Conservation (phyloP, 805 yeast genomes). For the Maudiozyma bulderi region DNA sequence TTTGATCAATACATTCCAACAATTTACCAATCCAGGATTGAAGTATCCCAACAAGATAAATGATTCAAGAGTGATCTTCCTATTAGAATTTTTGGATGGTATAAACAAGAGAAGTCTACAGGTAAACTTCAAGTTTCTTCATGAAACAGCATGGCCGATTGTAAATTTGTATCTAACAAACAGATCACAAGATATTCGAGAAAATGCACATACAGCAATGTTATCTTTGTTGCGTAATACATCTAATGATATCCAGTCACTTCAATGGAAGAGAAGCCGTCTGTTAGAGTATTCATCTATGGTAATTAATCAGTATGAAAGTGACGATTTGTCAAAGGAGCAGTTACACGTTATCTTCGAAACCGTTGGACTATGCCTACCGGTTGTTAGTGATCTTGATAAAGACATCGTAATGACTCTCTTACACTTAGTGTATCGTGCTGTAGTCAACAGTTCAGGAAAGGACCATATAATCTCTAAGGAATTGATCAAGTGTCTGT, state of each 20-base stretch:
- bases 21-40: constrained; percentile 5
- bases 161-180: constrained; percentile 6
- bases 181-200: constrained; percentile 12
- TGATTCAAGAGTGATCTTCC: constrained; percentile 16
- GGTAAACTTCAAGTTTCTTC: constrained; percentile 4
- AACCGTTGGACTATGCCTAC: constrained; percentile 10
- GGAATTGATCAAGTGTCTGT: constrained; percentile 16
- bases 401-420: constrained; percentile 14
- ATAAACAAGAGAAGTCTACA: constrained; percentile 6
- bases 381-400: constrained; percentile 5
- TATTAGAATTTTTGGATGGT: constrained; percentile 16
- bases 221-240: constrained; percentile 11
- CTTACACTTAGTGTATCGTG: constrained; percentile 16
- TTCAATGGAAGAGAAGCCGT: constrained; percentile 13
- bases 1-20: constrained; percentile 4
- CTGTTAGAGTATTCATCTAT: constrained; percentile 9
- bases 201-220: constrained; percentile 17
- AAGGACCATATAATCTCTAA: neutral
- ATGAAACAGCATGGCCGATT: constrained; percentile 7
- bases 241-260: constrained; percentile 1
- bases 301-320: constrained; percentile 12
- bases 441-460: constrained; percentile 7
- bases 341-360: constrained; percentile 16
- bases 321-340: constrained; percentile 7
- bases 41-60: constrained; percentile 11